Base-by-base conservation (phyloP, 2,329 filamentous ascomycete species). In the Diplocarpon rosae region DNA sequence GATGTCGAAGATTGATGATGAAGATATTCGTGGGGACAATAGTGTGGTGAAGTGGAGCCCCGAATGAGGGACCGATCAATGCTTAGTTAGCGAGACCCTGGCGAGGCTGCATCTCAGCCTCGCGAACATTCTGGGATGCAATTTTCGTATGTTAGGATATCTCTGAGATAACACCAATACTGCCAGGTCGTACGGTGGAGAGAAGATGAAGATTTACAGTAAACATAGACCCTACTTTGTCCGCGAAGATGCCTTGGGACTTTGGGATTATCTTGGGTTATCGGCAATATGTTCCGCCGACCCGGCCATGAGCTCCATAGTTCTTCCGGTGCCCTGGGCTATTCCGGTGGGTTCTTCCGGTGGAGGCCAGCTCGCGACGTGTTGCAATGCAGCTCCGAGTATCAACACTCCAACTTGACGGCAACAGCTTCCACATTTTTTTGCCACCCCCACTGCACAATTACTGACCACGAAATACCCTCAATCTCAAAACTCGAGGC, bases 401-500 rank as follows among this genome's bases (percentile, higher is more conserved):
- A 32, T 32, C 30, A 32, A 10, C 5, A 32, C 9, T 9, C 30
- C 11, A 32, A 14, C 30, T 24, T 33, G 42, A 40, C 24, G 41
- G 40, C 35, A 16, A 12, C 17, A 27, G 27, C 7, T 15, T n/a
- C 30, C 3, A 12, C 11, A 3, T 14, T 32, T 9, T 5, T 12
- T 32, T 14, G 17, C 28, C 20, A 30, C 42, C 38, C 30, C 35
- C n/a, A 35, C 32, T 46, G 38, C 29, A 13, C 29, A 3, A 7
- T 9, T 14, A 32, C 30, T 9, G 11, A 14, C 30, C 20, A 7
- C 20, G 20, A 3, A 24, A 24, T 5, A 32, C 9, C 30, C 11
- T 32, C 30, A 32, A 32, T 3, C 30, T 15, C 12, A 34, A n/a
- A 50, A 48, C 20, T 49, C 43, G 40, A 53, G 54, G 59, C 72